Conservation (phyloP, 306 rosid species). For the Prunus persica region Prunus_persica_NCBIv2 NC_034012.1:24266501-24267000, state of each 20-base stretch:
- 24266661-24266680: background rate
- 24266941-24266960: background rate
- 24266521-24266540: background rate
- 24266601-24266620: background rate
- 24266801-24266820: background rate
- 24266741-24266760: background rate
- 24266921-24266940: background rate
- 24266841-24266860: background rate
- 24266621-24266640: background rate
- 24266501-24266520: background rate
- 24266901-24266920: background rate
- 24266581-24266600: background rate
- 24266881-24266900: background rate
- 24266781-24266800: background rate
- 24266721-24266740: background rate
- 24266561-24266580: background rate
- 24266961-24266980: background rate
- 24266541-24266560: background rate
- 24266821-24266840: background rate
- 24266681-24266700: background rate
- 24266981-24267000: background rate
- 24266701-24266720: background rate
- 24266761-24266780: background rate
- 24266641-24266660: background rate
- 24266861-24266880: background rate